Evolutionary conservation across 169 alveolate genomes (phyloP).

Genomic region (Fabrea salina): DNA sequence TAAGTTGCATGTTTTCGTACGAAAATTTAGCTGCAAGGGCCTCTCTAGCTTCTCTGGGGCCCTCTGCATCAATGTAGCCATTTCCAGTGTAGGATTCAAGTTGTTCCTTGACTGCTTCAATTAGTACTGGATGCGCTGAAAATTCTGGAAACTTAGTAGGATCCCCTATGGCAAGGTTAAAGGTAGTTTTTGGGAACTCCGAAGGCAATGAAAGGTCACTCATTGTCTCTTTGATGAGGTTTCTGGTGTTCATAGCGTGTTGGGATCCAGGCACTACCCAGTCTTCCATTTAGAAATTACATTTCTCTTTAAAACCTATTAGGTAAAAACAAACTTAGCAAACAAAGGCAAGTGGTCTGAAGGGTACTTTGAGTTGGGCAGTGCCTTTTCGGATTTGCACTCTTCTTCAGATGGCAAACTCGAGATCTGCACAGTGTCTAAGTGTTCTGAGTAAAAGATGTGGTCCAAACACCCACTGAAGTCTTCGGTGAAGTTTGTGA

Average conservation of each 20-base stretch:
- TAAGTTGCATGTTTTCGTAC: constrained; percentile 38
- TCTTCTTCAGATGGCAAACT: neutral
- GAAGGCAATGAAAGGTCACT: too few relatives aligned
- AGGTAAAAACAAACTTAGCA: neutral
- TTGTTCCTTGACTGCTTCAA: neutral
- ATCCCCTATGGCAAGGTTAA: neutral
- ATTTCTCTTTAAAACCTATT: neutral
- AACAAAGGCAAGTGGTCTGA: constrained; percentile 4
- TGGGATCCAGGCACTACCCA: too few relatives aligned
- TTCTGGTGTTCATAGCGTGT: too few relatives aligned
- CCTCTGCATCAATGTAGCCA: constrained; percentile 12
- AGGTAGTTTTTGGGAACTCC: neutral
- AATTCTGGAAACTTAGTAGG: neutral
- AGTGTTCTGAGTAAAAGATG: neutral
- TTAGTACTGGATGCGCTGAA: neutral
- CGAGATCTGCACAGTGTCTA: neutral
- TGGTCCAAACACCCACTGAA: neutral
- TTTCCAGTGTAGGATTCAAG: neutral
- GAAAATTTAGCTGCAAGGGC: constrained; percentile 52
- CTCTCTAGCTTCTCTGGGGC: constrained; percentile 49
- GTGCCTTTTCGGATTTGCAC: neutral
- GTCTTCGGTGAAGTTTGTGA: neutral
- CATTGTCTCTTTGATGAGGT: too few relatives aligned
- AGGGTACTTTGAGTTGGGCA: constrained; percentile 9
- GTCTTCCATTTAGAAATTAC: too few relatives aligned